Percentiles rank a stretch among this genome's conserved stretches.
Conservation (phyloP, 177 flowering plant genomes). For the Telopea speciosissima region DNA sequence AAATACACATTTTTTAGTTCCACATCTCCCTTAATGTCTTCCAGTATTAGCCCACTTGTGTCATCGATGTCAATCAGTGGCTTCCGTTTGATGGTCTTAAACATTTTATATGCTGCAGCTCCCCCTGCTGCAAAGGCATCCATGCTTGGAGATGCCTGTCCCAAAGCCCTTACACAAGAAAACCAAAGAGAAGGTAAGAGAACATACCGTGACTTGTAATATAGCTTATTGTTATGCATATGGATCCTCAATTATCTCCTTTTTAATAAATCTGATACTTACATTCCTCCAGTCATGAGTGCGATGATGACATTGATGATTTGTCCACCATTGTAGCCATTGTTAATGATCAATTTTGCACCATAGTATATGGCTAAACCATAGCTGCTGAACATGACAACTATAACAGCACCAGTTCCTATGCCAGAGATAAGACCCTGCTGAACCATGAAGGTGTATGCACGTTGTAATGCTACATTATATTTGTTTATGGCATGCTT, state of each 20-base stretch:
- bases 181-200: background rate
- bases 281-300: constrained; percentile 71
- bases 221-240: too few relatives aligned
- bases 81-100: constrained; percentile 51
- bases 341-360: constrained; percentile 42
- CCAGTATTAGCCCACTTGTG: constrained; percentile 35
- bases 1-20: constrained; percentile 58
- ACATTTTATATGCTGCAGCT: constrained; percentile 79
- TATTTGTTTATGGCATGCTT: constrained; percentile 52
- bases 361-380: constrained; percentile 79
- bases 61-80: constrained; percentile 55
- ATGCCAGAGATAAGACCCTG: constrained; percentile 62
- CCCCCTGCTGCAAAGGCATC: constrained; percentile 65
- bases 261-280: constrained; percentile 20
- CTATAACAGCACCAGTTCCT: constrained; percentile 39
- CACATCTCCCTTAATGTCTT: constrained; percentile 53
- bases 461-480: constrained; percentile 32
- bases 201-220: too few relatives aligned
- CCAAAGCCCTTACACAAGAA: constrained; percentile 43
- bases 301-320: constrained; percentile 56
- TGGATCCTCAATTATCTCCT: too few relatives aligned
- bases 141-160: constrained; percentile 51
- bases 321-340: constrained; percentile 68
- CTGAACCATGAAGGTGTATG: constrained; percentile 31
- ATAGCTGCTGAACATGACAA: constrained; percentile 38